phyloP scores from a whole-genome alignment of 2,329 filamentous ascomycete species.

The Aspergillus chevalieri region DNA sequence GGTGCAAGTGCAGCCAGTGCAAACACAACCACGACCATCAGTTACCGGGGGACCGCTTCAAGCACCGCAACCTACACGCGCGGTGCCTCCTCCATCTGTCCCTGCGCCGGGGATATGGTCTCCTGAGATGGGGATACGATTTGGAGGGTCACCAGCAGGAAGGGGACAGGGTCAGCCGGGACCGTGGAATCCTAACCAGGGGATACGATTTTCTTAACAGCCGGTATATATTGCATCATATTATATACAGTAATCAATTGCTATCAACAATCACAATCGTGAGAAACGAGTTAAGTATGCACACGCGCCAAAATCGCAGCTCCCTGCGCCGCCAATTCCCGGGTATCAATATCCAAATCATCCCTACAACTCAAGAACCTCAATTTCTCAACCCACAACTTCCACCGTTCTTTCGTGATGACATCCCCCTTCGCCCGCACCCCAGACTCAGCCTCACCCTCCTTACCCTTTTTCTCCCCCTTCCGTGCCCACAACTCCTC shows the following conservation, averaged over 20 bases:
- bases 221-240: not conserved
- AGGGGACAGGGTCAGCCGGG: conserved; percentile 24
- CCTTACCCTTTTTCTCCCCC: not conserved
- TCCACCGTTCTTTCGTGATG: conserved; percentile 10
- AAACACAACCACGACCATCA: conserved; percentile 35
- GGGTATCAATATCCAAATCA: conserved; percentile 11
- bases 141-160: conserved; percentile 46
- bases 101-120: conserved; percentile 61
- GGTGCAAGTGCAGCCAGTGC: conserved; percentile 15
- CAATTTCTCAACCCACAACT: conserved; percentile 12
- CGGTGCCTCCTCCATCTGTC: conserved; percentile 49
- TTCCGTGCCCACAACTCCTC: conserved; percentile 14
- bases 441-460: not conserved
- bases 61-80: conserved; percentile 43
- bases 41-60: conserved; percentile 34
- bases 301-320: conserved; percentile 17
- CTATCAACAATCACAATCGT: not conserved
- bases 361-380: conserved; percentile 12
- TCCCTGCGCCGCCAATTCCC: conserved; percentile 15
- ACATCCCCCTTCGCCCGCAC: not conserved
- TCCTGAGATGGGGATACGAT: conserved; percentile 74
- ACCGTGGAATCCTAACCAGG: conserved; percentile 55
- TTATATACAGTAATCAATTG: conserved; percentile 1
- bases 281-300: not conserved
- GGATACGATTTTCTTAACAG: conserved; percentile 49